Evolutionary conservation across 148 eudicot genomes (phyloP).

Genomic region (Rhododendron henanense): DNA sequence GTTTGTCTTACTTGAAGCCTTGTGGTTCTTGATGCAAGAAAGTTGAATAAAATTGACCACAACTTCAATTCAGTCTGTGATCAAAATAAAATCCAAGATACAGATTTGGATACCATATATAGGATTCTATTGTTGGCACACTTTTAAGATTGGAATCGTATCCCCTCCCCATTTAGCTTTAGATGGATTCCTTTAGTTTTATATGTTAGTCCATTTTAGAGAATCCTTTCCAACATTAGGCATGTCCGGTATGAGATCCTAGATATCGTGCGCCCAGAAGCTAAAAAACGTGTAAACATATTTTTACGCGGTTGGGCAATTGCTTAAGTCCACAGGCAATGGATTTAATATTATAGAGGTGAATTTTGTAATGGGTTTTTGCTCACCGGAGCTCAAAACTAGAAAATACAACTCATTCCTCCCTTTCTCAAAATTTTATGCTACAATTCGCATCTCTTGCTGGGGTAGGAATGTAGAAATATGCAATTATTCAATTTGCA

Average conservation of each 20-base stretch:
- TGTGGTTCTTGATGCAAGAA: background rate
- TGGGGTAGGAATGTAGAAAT: background rate
- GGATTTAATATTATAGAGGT: background rate
- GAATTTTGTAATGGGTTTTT: background rate
- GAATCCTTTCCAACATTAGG: background rate
- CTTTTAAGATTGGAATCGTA: background rate
- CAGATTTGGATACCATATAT: background rate
- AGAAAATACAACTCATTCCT: background rate
- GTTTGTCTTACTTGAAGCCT: background rate
- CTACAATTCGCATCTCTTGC: background rate
- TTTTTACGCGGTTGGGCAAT: background rate
- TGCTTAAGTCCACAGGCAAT: background rate
- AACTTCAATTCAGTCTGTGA: background rate
- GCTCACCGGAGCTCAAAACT: background rate
- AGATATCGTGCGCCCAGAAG: background rate
- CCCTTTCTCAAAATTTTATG: background rate
- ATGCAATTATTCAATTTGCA: background rate
- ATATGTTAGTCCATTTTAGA: background rate
- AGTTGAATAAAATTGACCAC: background rate
- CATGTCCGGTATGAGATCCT: background rate
- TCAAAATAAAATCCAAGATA: background rate
- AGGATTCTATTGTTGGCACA: background rate
- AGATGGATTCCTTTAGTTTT: background rate
- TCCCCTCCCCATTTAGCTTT: background rate
- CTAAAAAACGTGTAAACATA: background rate